These are phyloP conservation scores for Solanum pinnatisectum DNA, from an alignment of 257 asterid genomes.

Conservation along the genomic window DNA sequence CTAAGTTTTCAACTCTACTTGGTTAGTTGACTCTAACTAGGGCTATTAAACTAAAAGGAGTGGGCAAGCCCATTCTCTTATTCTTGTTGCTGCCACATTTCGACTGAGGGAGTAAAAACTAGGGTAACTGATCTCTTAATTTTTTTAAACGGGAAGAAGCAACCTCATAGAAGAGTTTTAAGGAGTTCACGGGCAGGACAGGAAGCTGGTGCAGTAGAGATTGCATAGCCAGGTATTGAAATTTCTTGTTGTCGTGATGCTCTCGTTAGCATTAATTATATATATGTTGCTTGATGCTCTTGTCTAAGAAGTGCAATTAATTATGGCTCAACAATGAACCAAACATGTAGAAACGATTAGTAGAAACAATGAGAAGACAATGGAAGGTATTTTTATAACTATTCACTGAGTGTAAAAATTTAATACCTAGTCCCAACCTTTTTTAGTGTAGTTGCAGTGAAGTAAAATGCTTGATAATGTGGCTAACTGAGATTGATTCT, in stretches of 20 bases:
- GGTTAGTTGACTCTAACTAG: background rate
- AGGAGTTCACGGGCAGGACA: background rate
- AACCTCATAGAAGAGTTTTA: background rate
- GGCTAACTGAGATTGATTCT: background rate
- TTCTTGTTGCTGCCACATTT: background rate
- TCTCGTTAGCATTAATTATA: background rate
- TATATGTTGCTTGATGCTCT: background rate
- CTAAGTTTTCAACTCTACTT: background rate
- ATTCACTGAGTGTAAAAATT: background rate
- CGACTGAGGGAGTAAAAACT: background rate
- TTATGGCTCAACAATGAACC: background rate
- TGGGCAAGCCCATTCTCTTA: background rate
- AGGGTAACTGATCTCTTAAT: background rate
- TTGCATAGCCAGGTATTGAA: background rate
- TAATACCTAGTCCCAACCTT: background rate
- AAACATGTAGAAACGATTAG: background rate
- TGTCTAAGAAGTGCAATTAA: background rate
- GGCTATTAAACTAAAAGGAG: background rate
- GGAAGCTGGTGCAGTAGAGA: background rate
- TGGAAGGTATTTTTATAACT: background rate
- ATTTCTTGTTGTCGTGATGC: background rate
- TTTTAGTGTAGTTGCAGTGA: background rate
- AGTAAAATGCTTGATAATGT: background rate
- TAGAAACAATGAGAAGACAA: background rate
- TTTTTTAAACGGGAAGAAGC: background rate